Conservation (phyloP, 768 basidiomycete species). For the Krasilnikovozyma curviuscula region DNA sequence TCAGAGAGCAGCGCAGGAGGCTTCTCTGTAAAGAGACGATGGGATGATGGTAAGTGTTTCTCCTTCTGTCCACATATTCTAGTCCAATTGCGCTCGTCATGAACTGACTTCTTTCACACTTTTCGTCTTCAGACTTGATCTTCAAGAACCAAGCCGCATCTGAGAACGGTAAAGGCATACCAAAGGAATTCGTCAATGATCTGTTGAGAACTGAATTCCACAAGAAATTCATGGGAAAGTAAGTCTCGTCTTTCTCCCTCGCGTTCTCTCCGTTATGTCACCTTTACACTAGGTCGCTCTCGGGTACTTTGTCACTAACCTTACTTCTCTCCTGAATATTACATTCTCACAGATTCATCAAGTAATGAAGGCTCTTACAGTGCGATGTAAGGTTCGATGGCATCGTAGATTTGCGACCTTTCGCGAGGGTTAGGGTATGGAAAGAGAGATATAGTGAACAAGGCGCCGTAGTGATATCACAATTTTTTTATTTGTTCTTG, state of each 20-base stretch:
- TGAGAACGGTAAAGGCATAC: slow-evolving; percentile 35
- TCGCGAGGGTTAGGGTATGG: no score
- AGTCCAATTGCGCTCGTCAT: no score
- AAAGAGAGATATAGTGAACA: no score
- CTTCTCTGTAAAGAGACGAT: slow-evolving; percentile 77
- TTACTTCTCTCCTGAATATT: no score
- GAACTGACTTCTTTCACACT: neutral
- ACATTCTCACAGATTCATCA: no score
- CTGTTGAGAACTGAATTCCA: slow-evolving; percentile 83
- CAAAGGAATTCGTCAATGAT: slow-evolving; percentile 85
- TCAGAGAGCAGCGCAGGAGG: slow-evolving; percentile 44
- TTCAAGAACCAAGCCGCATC: slow-evolving; percentile 94
- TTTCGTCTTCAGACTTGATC: slow-evolving; percentile 49
- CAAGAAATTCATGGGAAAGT: slow-evolving; percentile 33
- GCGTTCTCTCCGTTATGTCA: neutral
- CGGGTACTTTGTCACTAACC: neutral
- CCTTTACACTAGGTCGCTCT: neutral
- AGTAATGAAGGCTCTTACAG: no score
- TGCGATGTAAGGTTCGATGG: no score
- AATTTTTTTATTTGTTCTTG: no score
- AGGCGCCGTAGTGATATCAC: no score
- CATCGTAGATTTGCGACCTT: no score
- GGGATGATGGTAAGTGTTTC: slow-evolving; percentile 64
- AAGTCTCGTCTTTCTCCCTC: slow-evolving; percentile 21
- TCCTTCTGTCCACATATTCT: neutral